Percentiles rank a stretch among this genome's conserved stretches.
Conservation (phyloP, 202 grass and related monocot genomes). For the Zizania palustris region DNA sequence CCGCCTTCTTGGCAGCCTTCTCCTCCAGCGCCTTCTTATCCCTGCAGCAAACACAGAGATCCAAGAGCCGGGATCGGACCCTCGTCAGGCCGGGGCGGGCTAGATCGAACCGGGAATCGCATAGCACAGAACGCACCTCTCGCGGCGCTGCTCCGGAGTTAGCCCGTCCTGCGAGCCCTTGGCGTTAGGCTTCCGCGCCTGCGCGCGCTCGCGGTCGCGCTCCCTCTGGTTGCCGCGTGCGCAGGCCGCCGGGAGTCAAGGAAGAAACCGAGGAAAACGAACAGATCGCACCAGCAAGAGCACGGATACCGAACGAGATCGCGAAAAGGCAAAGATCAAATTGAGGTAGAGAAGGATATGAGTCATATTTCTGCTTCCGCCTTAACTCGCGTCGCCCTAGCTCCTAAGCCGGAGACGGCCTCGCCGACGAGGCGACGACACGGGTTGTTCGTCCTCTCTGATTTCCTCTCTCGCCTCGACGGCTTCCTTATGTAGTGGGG, state of each 20-base stretch:
- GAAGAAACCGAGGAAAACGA: slow-evolving; percentile 15
- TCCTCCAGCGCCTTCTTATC: slow-evolving; percentile 95
- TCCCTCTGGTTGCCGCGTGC: slow-evolving; percentile 81
- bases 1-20: slow-evolving; percentile 85
- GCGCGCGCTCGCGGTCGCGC: slow-evolving; percentile 74
- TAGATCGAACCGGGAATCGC: not conserved
- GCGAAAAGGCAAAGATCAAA: no score
- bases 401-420: not conserved
- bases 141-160: slow-evolving; percentile 83
- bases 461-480: not conserved
- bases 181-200: slow-evolving; percentile 45
- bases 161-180: slow-evolving; percentile 54
- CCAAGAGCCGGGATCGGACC: slow-evolving; percentile 22
- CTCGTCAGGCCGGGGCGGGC: not conserved
- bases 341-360: slow-evolving; percentile 37
- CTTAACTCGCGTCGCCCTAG: not conserved
- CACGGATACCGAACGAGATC: slow-evolving; percentile 12
- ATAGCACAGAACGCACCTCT: slow-evolving; percentile 46
- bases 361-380: slow-evolving; percentile 34
- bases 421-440: slow-evolving; percentile 12
- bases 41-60: slow-evolving; percentile 39
- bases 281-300: not conserved
- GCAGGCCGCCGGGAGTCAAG: slow-evolving; percentile 29
- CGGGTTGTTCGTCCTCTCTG: not conserved
- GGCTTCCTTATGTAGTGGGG: not conserved